Conservation (phyloP, 352 stramenopile genomes). For the Pythium phragmitis region DNA sequence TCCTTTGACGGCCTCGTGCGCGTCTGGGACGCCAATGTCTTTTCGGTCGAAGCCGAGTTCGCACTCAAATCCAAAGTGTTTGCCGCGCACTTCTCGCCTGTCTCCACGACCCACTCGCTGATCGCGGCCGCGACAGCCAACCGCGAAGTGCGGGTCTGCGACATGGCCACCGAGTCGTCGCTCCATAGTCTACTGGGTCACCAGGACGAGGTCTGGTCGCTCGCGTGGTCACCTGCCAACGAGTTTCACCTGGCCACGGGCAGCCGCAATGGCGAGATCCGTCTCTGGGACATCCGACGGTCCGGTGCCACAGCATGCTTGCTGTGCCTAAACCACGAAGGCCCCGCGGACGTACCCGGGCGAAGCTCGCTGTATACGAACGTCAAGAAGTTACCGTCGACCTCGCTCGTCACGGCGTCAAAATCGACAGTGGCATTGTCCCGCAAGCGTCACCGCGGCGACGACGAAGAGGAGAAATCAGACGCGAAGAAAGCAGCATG, state of each 20-base stretch:
- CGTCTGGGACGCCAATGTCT: constrained; percentile 77
- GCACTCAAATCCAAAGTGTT: constrained; percentile 62
- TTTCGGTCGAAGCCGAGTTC: constrained; percentile 66
- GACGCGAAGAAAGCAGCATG: constrained; percentile 4
- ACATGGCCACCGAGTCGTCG: constrained; percentile 61
- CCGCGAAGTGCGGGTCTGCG: constrained; percentile 69
- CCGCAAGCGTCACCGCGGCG: constrained; percentile 16
- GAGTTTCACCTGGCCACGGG: constrained; percentile 75
- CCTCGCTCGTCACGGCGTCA: constrained; percentile 30
- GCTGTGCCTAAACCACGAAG: constrained; percentile 77
- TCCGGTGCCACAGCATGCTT: constrained; percentile 82
- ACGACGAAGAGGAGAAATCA: not conserved
- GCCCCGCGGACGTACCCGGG: constrained; percentile 40
- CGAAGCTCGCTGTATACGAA: constrained; percentile 59
- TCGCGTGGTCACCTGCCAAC: constrained; percentile 69
- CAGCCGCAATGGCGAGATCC: constrained; percentile 58
- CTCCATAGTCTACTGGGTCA: constrained; percentile 78
- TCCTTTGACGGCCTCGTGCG: constrained; percentile 64
- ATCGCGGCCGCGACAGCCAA: constrained; percentile 66
- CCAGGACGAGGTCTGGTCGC: constrained; percentile 68
- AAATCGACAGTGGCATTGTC: not conserved
- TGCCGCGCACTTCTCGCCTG: constrained; percentile 61
- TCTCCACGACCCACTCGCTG: constrained; percentile 54
- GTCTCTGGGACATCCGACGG: constrained; percentile 86
- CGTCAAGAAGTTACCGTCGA: constrained; percentile 35